Evolutionary conservation across 176 grass and related monocot genomes (phyloP).

Genomic region (Cenchrus purpureus): DNA sequence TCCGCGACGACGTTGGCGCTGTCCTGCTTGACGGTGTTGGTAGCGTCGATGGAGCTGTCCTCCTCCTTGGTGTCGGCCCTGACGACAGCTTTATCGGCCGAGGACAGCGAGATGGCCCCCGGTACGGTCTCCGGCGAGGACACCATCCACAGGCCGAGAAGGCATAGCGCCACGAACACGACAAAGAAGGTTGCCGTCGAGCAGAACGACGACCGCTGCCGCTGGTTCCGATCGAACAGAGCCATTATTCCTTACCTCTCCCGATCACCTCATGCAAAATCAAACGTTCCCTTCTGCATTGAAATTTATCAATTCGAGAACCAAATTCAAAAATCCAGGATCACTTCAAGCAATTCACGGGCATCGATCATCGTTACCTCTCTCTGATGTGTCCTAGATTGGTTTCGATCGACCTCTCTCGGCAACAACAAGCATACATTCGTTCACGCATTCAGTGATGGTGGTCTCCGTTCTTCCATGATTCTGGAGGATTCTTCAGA

Average conservation of each 20-base stretch:
- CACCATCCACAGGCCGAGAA: slow-evolving; percentile 83
- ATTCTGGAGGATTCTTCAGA: not conserved
- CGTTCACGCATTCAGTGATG: not conserved
- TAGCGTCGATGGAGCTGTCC: slow-evolving; percentile 67
- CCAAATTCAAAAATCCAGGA: not conserved
- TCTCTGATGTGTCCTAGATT: not conserved
- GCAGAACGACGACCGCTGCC: slow-evolving; percentile 61
- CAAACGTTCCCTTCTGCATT: not conserved
- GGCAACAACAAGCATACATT: not conserved
- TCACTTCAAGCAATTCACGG: not conserved
- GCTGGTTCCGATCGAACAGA: slow-evolving; percentile 72
- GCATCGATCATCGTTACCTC: slow-evolving; percentile 1
- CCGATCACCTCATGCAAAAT: slow-evolving; percentile 35
- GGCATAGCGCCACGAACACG: slow-evolving; percentile 70
- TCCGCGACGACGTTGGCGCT: slow-evolving; percentile 50
- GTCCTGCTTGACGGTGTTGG: slow-evolving; percentile 59
- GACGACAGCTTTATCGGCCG: not conserved
- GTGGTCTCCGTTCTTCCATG: not conserved
- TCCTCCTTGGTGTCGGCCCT: slow-evolving; percentile 54
- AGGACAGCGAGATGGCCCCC: slow-evolving; percentile 33
- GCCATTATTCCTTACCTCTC: slow-evolving; percentile 50
- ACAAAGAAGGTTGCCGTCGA: slow-evolving; percentile 63
- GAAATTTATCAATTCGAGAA: not conserved
- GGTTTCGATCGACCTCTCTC: not conserved
- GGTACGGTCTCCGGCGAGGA: slow-evolving; percentile 56